Percentiles rank a stretch among this genome's conserved stretches.
Evolutionary conservation across 177 flowering plant genomes (phyloP).

Genomic region (Vitis hybrid): DNA sequence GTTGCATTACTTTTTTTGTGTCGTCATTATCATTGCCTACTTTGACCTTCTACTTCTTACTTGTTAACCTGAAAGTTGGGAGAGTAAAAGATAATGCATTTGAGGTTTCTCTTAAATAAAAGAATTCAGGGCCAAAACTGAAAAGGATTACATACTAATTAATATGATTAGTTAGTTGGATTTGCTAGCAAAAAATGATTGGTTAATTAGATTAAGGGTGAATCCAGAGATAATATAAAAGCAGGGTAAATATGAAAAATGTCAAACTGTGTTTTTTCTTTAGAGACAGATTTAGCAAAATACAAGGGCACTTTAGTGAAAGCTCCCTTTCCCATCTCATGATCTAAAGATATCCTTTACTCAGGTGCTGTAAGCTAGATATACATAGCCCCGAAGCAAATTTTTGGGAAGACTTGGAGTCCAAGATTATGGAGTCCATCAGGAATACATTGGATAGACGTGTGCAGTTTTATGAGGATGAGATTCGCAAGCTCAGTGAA

Average conservation of each 20-base stretch:
- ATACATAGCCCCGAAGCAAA: constrained; percentile 74
- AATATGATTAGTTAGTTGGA: too few species aligned
- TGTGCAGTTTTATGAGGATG: constrained; percentile 95
- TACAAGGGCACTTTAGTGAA: neutral
- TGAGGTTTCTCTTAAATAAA: neutral
- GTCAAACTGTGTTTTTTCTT: neutral
- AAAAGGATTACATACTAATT: neutral
- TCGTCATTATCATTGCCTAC: neutral
- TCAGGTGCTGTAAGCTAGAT: constrained; percentile 94
- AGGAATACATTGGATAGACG: constrained; percentile 92
- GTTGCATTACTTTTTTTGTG: too few species aligned
- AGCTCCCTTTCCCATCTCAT: constrained; percentile 1
- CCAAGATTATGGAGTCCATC: constrained; percentile 78
- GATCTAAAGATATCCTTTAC: constrained; percentile 7
- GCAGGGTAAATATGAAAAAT: neutral
- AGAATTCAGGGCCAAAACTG: neutral
- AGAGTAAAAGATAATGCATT: neutral
- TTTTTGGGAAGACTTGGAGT: constrained; percentile 95
- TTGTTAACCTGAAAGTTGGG: neutral
- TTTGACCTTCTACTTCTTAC: neutral
- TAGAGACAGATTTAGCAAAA: neutral
- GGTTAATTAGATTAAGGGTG: neutral
- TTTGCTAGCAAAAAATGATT: too few species aligned
- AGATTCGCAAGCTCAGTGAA: constrained; percentile 95
- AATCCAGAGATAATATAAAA: neutral